A percentile compares a stretch with the other conserved stretches of the same genome.
Evolutionary conservation across 768 basidiomycete genomes (phyloP).

Genomic region (Cubamyces lactineus): DNA sequence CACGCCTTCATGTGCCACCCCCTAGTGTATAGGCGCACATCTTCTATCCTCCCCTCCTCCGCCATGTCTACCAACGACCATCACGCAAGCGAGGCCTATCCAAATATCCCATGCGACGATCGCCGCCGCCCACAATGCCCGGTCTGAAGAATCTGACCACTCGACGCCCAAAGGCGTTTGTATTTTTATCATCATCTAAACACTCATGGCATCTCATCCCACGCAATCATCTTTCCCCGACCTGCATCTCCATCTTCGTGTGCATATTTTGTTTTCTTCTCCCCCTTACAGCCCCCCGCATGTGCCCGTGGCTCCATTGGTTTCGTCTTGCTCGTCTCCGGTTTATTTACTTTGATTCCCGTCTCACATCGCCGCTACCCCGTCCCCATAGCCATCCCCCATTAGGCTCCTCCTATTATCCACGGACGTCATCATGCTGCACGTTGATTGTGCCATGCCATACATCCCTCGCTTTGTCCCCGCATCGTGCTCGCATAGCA

Average conservation of each 20-base stretch:
- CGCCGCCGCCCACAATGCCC: neutral
- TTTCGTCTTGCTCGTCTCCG: neutral
- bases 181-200: constrained; percentile 11
- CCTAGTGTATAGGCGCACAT: neutral
- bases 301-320: neutral
- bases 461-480: constrained; percentile 19
- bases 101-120: neutral
- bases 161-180: constrained; percentile 13
- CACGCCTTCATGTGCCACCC: no score
- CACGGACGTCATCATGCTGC: neutral
- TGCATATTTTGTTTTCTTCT: constrained; percentile 2
- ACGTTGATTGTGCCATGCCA: constrained; percentile 15
- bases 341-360: neutral
- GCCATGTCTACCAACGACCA: neutral
- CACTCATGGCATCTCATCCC: constrained; percentile 18
- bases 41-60: neutral
- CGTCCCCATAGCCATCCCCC: neutral
- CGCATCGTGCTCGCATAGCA: constrained; percentile 17
- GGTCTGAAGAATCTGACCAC: constrained; percentile 17
- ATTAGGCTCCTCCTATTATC: no score
- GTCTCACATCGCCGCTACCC: neutral
- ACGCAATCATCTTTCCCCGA: constrained; percentile 13
- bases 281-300: neutral
- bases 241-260: constrained; percentile 3
- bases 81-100: neutral